These are phyloP conservation scores for Mycena rebaudengoi DNA, from an alignment of 768 basidiomycete genomes.

Conservation along the genomic window DNA sequence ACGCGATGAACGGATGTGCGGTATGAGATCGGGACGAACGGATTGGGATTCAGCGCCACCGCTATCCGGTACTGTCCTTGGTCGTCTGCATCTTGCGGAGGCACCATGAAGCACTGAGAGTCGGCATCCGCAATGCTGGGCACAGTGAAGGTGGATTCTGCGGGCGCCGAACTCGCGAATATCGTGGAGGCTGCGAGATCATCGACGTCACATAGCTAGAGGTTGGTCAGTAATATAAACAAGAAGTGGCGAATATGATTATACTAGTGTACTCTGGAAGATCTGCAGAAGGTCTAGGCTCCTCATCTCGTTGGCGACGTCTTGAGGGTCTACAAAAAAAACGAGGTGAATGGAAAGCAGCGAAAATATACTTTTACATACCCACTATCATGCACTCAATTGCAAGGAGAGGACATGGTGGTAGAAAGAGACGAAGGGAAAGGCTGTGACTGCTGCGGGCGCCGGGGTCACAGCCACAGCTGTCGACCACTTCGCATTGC, in stretches of 20 bases:
- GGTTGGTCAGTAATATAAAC: neutral
- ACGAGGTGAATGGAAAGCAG: neutral
- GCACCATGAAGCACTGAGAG: slow-evolving; percentile 21
- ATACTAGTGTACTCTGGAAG: slow-evolving; percentile 29
- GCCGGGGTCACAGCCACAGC: too few relatives aligned
- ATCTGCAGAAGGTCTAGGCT: neutral
- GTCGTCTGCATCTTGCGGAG: slow-evolving; percentile 22
- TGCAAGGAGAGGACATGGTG: too few relatives aligned
- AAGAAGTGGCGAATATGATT: slow-evolving; percentile 13
- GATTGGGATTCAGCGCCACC: slow-evolving; percentile 53
- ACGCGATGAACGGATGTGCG: slow-evolving; percentile 47
- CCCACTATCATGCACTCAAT: too few relatives aligned
- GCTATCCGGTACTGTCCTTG: slow-evolving; percentile 46
- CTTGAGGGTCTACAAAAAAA: slow-evolving; percentile 18
- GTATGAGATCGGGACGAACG: slow-evolving; percentile 55
- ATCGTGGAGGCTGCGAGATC: slow-evolving; percentile 17
- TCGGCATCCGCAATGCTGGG: slow-evolving; percentile 6
- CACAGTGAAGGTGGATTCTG: slow-evolving; percentile 19
- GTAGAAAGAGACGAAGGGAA: neutral
- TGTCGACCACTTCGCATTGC: slow-evolving; percentile 50
- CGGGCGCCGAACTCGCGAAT: slow-evolving; percentile 23
- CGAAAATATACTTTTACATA: too few relatives aligned
- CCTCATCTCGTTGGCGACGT: neutral
- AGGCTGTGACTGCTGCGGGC: too few relatives aligned
- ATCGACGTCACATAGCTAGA: slow-evolving; percentile 24